Evolutionary conservation across 208 protist genomes (phyloP), one percentile per base, ranked within the genome.

Genomic region (Trypanosoma rangeli): DNA sequence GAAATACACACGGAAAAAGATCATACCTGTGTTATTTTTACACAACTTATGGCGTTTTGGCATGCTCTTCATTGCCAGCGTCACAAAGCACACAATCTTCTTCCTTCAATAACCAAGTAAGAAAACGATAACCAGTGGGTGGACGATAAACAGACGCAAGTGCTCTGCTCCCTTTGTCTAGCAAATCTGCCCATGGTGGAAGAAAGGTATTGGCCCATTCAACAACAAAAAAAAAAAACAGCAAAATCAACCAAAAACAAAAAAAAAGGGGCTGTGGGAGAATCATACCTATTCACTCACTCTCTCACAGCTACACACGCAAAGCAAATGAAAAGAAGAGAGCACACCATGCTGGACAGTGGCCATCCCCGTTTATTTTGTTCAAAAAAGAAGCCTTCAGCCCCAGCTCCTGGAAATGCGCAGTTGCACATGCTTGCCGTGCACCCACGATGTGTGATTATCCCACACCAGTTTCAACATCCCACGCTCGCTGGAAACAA

Each of bases 361-460:
- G 20, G 18, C 15, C 33, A 20, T 29, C 24, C 31, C 20, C 4
- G 3, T 28, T 57, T 5, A 71, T 46, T 13, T 50, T 22, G 20
- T 16, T 50, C 46, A 70, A 28, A 73, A 46, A 7, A 68, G 26
- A 57, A 49, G 12, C 28, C 20, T n/a, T 54, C 22, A 18, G 58
- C 18, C 9, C 20, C 15, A 50, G 71, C 60, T n/a, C 46, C 29
- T 9, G 5, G 26, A n/a, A 53, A 72, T 49, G 26, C 64, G 63
- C 20, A 83, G 44, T 53, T 84, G 71, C 13, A 89, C 33, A 7
- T 70, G 46, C 31, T 84, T 85, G 35, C 69, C 59, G 33, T 82
- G 68, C 22, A 89, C 16, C 83, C 79, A 85, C 24, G 83, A 81
- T 20, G 55, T 57, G 24, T 73, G 72, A 63, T 89, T 89, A 66